phyloP scores from a whole-genome alignment of 768 basidiomycete genomes.

The Gelatoporia subvermispora region DNA sequence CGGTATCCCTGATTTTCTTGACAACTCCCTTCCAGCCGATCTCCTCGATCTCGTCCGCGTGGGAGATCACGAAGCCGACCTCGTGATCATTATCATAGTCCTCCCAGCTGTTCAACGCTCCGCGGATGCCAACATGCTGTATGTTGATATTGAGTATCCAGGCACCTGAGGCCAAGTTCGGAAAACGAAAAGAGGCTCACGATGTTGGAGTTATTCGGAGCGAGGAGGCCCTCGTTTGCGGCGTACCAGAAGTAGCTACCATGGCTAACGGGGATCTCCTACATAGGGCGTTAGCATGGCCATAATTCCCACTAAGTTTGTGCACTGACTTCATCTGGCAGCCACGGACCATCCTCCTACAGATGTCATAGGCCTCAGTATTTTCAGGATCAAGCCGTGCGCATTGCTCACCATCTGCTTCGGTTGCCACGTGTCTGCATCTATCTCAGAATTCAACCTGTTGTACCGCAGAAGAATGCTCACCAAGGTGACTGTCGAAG shows the following conservation, averaged over 20 bases:
- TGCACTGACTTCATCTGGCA: constrained; percentile 17
- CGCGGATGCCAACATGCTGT: constrained; percentile 28
- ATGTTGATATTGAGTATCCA: no score
- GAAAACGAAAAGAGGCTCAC: constrained; percentile 10
- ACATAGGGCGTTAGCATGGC: neutral
- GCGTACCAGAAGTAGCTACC: constrained; percentile 32
- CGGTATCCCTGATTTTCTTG: constrained; percentile 26
- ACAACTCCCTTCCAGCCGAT: constrained; percentile 28
- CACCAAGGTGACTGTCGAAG: constrained; percentile 29
- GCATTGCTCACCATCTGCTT: constrained; percentile 5
- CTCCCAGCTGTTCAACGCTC: constrained; percentile 21
- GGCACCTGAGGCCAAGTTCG: no score
- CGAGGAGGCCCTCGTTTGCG: constrained; percentile 27
- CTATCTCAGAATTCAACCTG: neutral
- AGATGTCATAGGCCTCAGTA: neutral
- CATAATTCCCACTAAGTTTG: no score
- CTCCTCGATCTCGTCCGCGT: constrained; percentile 30
- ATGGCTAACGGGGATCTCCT: constrained; percentile 26
- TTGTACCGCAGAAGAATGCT: neutral
- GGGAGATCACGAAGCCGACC: constrained; percentile 27
- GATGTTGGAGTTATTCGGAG: constrained; percentile 27
- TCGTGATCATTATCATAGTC: constrained; percentile 27
- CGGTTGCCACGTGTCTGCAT: constrained; percentile 20
- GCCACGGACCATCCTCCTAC: constrained; percentile 22
- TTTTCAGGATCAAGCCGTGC: neutral